These are phyloP conservation scores for Blastomyces emzantsi DNA, from an alignment of 2,329 filamentous ascomycete genomes.

Conservation along the genomic window DNA sequence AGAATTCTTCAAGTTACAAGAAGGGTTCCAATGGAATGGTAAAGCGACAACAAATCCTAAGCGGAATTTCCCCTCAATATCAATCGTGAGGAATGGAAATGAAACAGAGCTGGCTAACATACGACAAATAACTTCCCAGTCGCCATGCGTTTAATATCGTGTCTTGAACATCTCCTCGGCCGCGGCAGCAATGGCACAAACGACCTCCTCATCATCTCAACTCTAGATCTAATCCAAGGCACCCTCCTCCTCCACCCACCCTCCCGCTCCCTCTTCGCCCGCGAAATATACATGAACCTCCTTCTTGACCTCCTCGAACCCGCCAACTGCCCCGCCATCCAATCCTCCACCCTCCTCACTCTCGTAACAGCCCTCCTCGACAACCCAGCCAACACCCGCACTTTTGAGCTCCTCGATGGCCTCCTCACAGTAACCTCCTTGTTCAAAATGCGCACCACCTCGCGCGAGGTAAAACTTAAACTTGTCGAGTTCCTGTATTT, in stretches of 20 bases:
- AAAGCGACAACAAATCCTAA: constrained; percentile 19
- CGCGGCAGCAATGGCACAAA: constrained; percentile 74
- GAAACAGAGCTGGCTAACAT: background rate
- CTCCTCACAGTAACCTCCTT: constrained; percentile 84
- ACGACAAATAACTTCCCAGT: constrained; percentile 42
- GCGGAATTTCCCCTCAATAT: background rate
- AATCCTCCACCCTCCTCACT: constrained; percentile 80
- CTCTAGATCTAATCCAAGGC: constrained; percentile 83
- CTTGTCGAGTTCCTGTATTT: constrained; percentile 98
- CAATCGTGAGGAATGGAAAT: background rate
- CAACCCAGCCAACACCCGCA: constrained; percentile 76
- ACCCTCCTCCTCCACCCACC: constrained; percentile 80
- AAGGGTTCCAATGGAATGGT: constrained; percentile 96
- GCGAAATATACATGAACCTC: constrained; percentile 92
- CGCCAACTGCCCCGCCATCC: constrained; percentile 82
- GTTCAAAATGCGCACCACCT: constrained; percentile 81
- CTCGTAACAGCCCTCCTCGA: constrained; percentile 84
- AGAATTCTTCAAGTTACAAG: constrained; percentile 94
- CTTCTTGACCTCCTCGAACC: constrained; percentile 91
- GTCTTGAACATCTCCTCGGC: constrained; percentile 75
- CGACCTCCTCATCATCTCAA: constrained; percentile 78
- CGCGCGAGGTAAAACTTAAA: constrained; percentile 84
- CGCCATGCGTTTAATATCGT: constrained; percentile 72
- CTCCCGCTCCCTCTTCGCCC: constrained; percentile 74
- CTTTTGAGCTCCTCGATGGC: constrained; percentile 86